Conservation (phyloP, 768 basidiomycete genomes). For the Naematelia aurantialba region DNA sequence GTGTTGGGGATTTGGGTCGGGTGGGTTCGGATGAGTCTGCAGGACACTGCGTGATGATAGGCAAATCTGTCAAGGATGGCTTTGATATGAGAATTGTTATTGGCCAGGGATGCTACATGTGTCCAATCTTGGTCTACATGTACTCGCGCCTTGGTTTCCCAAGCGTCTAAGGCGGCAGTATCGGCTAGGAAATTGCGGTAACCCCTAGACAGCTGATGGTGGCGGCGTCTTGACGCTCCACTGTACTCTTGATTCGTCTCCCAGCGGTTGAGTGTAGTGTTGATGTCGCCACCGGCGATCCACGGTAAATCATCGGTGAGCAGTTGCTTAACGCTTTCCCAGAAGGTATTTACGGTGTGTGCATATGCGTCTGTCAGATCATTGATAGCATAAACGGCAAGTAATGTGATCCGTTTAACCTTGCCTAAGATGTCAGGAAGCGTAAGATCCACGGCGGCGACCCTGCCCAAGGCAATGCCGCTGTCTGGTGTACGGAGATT, state of each 20-base stretch:
- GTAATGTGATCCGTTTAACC: not conserved
- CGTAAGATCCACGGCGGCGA: conserved; percentile 11
- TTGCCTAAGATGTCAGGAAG: conserved; percentile 5
- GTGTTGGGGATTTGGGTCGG: conserved; percentile 3
- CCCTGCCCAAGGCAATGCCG: not conserved
- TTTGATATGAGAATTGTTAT: not conserved
- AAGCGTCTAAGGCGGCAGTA: conserved; percentile 6
- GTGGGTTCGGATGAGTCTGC: not conserved
- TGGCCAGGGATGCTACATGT: not conserved
- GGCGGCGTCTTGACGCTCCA: not conserved
- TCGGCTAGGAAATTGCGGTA: conserved; percentile 13
- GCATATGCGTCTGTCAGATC: conserved; percentile 6
- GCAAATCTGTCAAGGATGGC: conserved; percentile 11
- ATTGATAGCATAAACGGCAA: conserved; percentile 15
- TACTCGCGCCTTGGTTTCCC: not conserved
- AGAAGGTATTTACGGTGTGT: no score
- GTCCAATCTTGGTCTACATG: conserved; percentile 5
- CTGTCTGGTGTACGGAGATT: not conserved
- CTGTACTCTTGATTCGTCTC: not conserved
- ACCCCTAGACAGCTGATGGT: not conserved
- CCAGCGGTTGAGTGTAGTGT: conserved; percentile 9
- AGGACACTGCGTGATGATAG: not conserved
- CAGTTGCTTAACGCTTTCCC: not conserved
- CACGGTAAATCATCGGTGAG: conserved; percentile 3
- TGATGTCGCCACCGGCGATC: conserved; percentile 15